Conservation (phyloP, 768 basidiomycete genomes). For the Hemileccinum impolitum region DNA sequence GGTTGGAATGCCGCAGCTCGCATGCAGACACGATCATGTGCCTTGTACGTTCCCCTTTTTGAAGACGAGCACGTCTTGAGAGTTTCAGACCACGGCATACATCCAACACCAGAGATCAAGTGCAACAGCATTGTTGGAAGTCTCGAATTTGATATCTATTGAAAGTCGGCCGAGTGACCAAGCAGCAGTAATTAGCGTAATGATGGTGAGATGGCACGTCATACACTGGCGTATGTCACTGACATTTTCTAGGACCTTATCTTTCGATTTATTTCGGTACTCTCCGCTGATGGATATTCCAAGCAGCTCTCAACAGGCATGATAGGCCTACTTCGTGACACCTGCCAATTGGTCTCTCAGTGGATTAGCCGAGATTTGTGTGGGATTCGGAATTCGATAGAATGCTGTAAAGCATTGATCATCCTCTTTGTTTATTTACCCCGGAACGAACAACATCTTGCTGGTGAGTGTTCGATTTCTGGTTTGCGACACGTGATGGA, state of each 20-base stretch:
- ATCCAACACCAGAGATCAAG: constrained; percentile 37
- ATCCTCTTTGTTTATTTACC: constrained; percentile 24
- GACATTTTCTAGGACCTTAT: constrained; percentile 16
- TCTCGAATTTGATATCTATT: background rate
- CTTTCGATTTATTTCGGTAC: constrained; percentile 21
- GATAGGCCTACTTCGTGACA: constrained; percentile 16
- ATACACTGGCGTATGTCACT: background rate
- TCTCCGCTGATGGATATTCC: constrained; percentile 13
- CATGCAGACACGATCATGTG: constrained; percentile 46
- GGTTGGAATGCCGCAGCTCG: constrained; percentile 51
- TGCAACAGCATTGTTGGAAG: background rate
- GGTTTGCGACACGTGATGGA: background rate
- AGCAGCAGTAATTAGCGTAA: constrained; percentile 20
- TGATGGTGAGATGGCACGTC: constrained; percentile 22
- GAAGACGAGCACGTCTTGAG: constrained; percentile 1
- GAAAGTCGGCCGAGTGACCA: background rate
- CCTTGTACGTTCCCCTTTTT: constrained; percentile 39
- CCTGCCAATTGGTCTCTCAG: constrained; percentile 19
- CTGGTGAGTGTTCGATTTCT: constrained; percentile 12
- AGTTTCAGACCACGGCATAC: constrained; percentile 50
- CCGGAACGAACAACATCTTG: constrained; percentile 15
- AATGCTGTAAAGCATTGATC: constrained; percentile 30
- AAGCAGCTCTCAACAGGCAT: constrained; percentile 16
- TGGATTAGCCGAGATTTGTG: constrained; percentile 23
- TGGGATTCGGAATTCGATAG: constrained; percentile 26